A percentile compares a stretch with the other conserved stretches of the same genome.
Evolutionary conservation across 495 filamentous ascomycete genomes (phyloP).

Genomic region (Penicillium taxi): DNA sequence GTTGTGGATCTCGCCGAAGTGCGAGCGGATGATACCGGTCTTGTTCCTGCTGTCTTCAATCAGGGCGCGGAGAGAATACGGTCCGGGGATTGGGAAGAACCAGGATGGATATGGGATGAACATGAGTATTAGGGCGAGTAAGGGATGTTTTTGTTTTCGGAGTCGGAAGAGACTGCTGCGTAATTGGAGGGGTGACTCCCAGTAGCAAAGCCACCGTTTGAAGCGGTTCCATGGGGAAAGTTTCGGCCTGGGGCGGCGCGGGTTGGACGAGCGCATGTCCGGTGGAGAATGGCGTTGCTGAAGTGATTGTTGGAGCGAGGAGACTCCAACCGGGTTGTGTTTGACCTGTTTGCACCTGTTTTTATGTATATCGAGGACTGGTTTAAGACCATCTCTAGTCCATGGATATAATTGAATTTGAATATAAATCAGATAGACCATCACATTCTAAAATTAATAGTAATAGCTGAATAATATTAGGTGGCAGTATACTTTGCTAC

Average conservation of each 20-base stretch:
- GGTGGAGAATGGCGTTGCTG: no score
- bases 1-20: slow-evolving; percentile 13
- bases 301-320: no score
- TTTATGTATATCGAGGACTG: no score
- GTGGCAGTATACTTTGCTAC: no score
- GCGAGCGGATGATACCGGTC: slow-evolving; percentile 13
- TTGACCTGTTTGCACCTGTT: no score
- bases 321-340: no score
- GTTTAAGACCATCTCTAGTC: no score
- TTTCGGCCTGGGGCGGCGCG: neutral
- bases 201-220: slow-evolving; percentile 14
- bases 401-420: no score
- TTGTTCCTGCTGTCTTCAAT: slow-evolving; percentile 7
- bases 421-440: no score
- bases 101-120: slow-evolving; percentile 21
- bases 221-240: slow-evolving; percentile 14
- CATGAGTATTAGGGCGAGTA: slow-evolving; percentile 17
- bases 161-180: slow-evolving; percentile 20
- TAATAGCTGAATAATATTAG: no score
- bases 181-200: slow-evolving; percentile 19
- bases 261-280: no score
- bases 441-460: no score
- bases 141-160: slow-evolving; percentile 15
- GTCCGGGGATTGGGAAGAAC: slow-evolving; percentile 17
- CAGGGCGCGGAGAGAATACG: slow-evolving; percentile 8